These are phyloP conservation scores for Primulina tabacum DNA, from an alignment of 257 asterid genomes.

Conservation along the genomic window DNA sequence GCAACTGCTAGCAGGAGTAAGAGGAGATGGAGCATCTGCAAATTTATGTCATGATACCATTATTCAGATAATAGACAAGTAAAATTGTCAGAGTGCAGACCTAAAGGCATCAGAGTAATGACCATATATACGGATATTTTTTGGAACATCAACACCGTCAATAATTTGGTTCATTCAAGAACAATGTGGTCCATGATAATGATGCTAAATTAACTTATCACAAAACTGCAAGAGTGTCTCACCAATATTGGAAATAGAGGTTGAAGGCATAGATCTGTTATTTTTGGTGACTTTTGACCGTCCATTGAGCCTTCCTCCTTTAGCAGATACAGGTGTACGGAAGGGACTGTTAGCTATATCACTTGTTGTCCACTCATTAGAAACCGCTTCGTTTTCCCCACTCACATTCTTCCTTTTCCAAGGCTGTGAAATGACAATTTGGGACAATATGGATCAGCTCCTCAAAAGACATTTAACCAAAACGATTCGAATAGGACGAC, in stretches of 20 bases:
- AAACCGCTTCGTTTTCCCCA: conserved; percentile 43
- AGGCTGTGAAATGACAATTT: conserved; percentile 44
- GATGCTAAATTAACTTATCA: conserved; percentile 9
- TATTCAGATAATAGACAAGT: conserved; percentile 4
- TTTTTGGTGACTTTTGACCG: conserved; percentile 65
- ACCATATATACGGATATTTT: background rate
- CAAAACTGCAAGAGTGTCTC: conserved; percentile 26
- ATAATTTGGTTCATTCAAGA: conserved; percentile 12
- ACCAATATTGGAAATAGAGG: conserved; percentile 66
- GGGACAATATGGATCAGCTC: conserved; percentile 24
- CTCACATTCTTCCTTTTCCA: conserved; percentile 60
- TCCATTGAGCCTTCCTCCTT: conserved; percentile 59
- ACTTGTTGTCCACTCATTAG: conserved; percentile 45
- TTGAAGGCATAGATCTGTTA: conserved; percentile 54
- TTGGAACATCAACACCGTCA: background rate
- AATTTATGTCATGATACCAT: conserved; percentile 10
- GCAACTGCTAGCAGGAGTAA: conserved; percentile 90
- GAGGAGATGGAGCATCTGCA: conserved; percentile 84
- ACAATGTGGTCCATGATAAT: background rate
- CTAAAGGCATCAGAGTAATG: background rate
- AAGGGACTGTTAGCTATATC: conserved; percentile 50
- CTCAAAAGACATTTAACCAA: conserved; percentile 6
- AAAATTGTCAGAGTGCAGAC: background rate
- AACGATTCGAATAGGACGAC: background rate
- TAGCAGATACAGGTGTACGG: conserved; percentile 66